Evolutionary conservation across 208 protist species (phyloP), one percentile per base, ranked within the genome.

Genomic region (Crithidia mellificae): DNA sequence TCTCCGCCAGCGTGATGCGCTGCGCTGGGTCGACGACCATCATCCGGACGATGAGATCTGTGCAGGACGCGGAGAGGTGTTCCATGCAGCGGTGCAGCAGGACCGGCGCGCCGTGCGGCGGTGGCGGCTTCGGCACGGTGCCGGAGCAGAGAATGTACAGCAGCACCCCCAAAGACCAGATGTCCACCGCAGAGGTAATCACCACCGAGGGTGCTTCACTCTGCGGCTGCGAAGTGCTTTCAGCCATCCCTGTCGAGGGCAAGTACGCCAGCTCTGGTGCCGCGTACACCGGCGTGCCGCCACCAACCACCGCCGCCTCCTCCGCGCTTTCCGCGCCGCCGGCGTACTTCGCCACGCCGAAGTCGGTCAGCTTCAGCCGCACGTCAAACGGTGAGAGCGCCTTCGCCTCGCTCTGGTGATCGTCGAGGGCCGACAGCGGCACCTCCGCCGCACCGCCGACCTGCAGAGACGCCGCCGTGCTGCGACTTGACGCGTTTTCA

Each of bases 91-190:
- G 55, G 38, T 73, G 77, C 43, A 85, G 68, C 15, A 20, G 14
- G 30, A 84, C 70, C 1, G 30, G 11, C 27, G 36, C 32, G 17
- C 30, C 65, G 39, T 5, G 29, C 41, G 57, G 59, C n/a, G n/a
- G n/a, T 5, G 78, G 62, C 25, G 65, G 49, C 46, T 74, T 83
- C 0, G 84, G 84, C 24, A 83, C 76, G 5, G 72, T 68, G n/a
- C 89, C 89, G 49, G 83, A 90, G 68, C 81, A 81, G n/a, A 93
- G 50, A 24, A 93, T 71, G 75, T 86, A 93, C 38, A 93, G 68
- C 20, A 93, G 76, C 25, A 93, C 80, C 6, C 87, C 87, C 34
- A 93, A 61, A 15, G 83, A 88, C 87, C 87, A 93, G 36, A 93
- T 59, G 57, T 93, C 87, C 27, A 89, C 72, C 15, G 72, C 65